phyloP scores from a whole-genome alignment of 805 yeast species.

The Myxozyma neotropica region DNA sequence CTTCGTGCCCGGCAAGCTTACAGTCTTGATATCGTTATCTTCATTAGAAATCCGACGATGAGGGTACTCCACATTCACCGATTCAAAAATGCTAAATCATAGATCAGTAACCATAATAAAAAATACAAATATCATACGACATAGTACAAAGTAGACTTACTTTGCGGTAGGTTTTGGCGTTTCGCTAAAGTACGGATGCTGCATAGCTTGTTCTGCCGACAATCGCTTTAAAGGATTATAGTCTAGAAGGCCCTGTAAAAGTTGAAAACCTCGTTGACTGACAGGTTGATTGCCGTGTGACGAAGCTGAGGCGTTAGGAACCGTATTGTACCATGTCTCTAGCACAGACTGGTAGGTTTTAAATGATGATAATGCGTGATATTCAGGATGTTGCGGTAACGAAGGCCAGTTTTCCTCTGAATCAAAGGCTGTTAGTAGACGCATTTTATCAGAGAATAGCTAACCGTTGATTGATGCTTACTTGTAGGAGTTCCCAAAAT shows the following conservation, averaged over 20 bases:
- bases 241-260: slow-evolving; percentile 64
- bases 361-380: slow-evolving; percentile 57
- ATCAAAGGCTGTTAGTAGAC: neutral
- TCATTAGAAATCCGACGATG: slow-evolving; percentile 82
- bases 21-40: slow-evolving; percentile 70
- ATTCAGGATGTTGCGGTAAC: slow-evolving; percentile 82
- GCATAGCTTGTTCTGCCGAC: slow-evolving; percentile 74
- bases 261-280: slow-evolving; percentile 56
- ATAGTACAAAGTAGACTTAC: slow-evolving; percentile 17
- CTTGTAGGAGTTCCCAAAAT: slow-evolving; percentile 86
- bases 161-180: slow-evolving; percentile 67
- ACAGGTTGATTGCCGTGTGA: neutral
- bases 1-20: slow-evolving; percentile 42
- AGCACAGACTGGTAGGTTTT: slow-evolving; percentile 68
- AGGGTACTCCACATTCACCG: slow-evolving; percentile 75
- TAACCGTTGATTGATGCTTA: no score
- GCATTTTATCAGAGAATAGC: neutral
- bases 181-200: slow-evolving; percentile 76
- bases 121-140: neutral
- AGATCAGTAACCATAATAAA: no score
- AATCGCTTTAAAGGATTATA: slow-evolving; percentile 83
- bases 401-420: slow-evolving; percentile 72
- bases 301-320: slow-evolving; percentile 52
- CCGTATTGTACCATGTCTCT: slow-evolving; percentile 81
- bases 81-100: slow-evolving; percentile 63